Evolutionary conservation across 2,329 filamentous ascomycete species (phyloP), one percentile per base, ranked within the genome.

Genomic region (Colletotrichum sp.): DNA sequence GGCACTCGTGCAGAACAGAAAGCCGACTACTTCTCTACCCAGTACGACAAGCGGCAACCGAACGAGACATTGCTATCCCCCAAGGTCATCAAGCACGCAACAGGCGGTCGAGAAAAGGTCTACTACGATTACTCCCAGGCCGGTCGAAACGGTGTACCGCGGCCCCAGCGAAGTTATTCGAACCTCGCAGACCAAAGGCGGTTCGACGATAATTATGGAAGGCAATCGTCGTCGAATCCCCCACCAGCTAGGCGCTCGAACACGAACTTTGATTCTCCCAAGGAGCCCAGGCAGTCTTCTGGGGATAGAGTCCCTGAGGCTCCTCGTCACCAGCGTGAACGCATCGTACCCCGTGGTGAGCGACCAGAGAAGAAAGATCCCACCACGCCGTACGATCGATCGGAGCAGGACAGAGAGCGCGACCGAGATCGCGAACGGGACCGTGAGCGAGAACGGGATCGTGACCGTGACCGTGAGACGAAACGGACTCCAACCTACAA

Each of bases 101-200:
- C 84, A 13, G 83, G 83, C 5, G 84, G 87, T 6, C 85, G 88
- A 4, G 88, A 90, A 52, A 85, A 87, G 69, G 79, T 82, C 0
- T 88, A 89, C 68, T 84, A 85, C 75, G 81, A 85, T 34, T 80
- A 79, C 64, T 77, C 76, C 16, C 66, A 72, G 18, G 52, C 39
- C 32, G 49, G 70, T n/a, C 75, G 72, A 78, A 79, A 79, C 72
- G 80, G 78, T 74, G 82, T 75, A 78, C 79, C 82, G 49, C 78
- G 80, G 65, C 78, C 80, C 30, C 84, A 82, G 39, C 83, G 80
- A 77, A 83, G 78, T 69, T 83, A 80, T 52, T 79, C 79, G 72
- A 83, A 78, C 64, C 81, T 81, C 52, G 81, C 74, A 60, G 80
- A 78, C 62, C 82, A 83, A 24, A 72, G 71, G 30, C 77, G 80